phyloP scores from a whole-genome alignment of 2,329 filamentous ascomycete species.

The Penicillium sp. region DNA sequence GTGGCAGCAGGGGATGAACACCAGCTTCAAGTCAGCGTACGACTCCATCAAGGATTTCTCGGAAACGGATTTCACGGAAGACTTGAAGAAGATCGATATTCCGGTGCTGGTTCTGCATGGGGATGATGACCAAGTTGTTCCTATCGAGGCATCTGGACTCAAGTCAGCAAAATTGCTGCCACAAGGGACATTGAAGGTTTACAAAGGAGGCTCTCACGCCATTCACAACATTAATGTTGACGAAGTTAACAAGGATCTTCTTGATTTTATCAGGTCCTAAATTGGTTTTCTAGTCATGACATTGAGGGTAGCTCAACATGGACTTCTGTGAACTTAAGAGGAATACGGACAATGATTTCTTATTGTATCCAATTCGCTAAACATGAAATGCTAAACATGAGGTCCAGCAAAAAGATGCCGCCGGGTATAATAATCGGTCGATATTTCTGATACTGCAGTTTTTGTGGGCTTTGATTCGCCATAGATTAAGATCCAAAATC shows the following conservation, averaged over 20 bases:
- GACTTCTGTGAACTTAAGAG: background rate
- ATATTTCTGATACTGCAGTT: background rate
- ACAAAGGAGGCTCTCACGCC: conserved; percentile 42
- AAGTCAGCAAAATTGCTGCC: conserved; percentile 39
- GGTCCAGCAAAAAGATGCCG: background rate
- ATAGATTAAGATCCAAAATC: background rate
- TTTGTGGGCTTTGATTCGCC: background rate
- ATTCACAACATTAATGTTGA: conserved; percentile 40
- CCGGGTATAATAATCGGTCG: background rate
- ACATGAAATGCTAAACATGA: background rate
- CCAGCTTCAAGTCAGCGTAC: conserved; percentile 42
- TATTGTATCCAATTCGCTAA: background rate
- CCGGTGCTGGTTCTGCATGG: conserved; percentile 46
- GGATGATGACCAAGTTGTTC: conserved; percentile 46
- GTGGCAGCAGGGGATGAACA: conserved; percentile 45
- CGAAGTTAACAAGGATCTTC: conserved; percentile 40
- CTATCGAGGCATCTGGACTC: conserved; percentile 33
- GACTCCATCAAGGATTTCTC: conserved; percentile 46
- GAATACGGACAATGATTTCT: background rate
- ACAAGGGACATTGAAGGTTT: conserved; percentile 43
- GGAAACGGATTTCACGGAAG: conserved; percentile 46
- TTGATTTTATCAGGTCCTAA: conserved; percentile 14
- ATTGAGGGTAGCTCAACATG: background rate
- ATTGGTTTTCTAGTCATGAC: background rate
- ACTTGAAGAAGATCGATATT: conserved; percentile 43